Base-by-base conservation (phyloP, 768 basidiomycete genomes). In the Naganishia onofrii region DNA sequence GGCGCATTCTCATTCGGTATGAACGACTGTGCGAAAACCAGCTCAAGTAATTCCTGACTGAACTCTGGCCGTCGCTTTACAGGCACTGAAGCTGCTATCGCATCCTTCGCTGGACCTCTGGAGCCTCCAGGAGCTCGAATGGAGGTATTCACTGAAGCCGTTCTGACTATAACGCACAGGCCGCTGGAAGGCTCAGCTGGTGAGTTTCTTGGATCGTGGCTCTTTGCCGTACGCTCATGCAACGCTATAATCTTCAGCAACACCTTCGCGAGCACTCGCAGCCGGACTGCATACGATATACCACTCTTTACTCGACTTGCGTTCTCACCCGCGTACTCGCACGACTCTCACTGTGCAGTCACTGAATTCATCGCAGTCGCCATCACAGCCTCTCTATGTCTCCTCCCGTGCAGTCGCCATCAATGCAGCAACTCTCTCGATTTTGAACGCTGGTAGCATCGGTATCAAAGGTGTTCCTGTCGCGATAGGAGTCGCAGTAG, bases 321-420 rank as follows among this genome's bases (percentile, higher is more conserved):
- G 74, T 48, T 74, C 78, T 53, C 79, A 82, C 74, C 83, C 83
- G 17, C 78, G 82, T 66, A 81, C 83, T 15, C 77, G 83, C 29
- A 54, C 83, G 26, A 82, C 83, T 63, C 73, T 83, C 23, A 79
- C 81, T 34, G 70, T 82, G 8, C 83, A 84, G 75, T 81, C 82
- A 28, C 68, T 80, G 54, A 76, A 81, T 23, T 71, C 73, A 3
- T 42, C 71, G n/a, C 66, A 58, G 21, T 66, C 71, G 6, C 56
- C 67, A 42, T 66, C 67, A 3, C 44, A 52, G 3, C 51, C 69
- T 17, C 68, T 71, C 12, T 60, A 46, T 21, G 66, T 71, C 51
- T 71, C 78, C 1, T 67, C 74, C 6, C 63, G 76, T 53, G 80
- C 82, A 0, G 76, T 80, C 0, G 54, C 74, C 3, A 74, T 83